phyloP scores from a whole-genome alignment of 169 alveolate species.

The Miamiensis avidus region DNA sequence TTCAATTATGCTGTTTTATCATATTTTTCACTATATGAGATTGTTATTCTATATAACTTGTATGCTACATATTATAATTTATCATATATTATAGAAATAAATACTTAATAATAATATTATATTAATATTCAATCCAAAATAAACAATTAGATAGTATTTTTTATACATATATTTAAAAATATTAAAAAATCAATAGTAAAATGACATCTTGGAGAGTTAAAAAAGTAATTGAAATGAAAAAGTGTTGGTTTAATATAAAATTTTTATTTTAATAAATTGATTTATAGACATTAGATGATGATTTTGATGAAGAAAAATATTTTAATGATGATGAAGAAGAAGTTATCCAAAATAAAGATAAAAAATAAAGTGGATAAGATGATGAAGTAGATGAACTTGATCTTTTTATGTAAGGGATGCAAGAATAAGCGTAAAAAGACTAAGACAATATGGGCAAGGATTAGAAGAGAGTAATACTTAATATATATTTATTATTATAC shows the following conservation, averaged over 20 bases:
- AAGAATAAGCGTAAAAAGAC: constrained; percentile 25
- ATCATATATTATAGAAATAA: too few relatives aligned
- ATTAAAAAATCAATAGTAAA: too few relatives aligned
- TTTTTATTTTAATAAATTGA: too few relatives aligned
- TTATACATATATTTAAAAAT: too few relatives aligned
- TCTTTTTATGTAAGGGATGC: constrained; percentile 25
- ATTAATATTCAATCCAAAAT: too few relatives aligned
- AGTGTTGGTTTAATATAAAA: neutral
- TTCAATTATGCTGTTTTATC: too few relatives aligned
- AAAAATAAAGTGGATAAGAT: constrained; percentile 5
- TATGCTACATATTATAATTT: too few relatives aligned
- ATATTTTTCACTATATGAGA: too few relatives aligned
- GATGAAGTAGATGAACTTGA: constrained; percentile 43
- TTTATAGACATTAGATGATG: constrained; percentile 26
- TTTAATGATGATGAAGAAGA: constrained; percentile 31
- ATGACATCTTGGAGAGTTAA: too few relatives aligned
- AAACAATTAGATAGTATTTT: too few relatives aligned
- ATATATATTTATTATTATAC: neutral
- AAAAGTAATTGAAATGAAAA: neutral
- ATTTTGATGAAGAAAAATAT: constrained; percentile 33
- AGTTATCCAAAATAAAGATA: neutral
- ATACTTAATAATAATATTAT: too few relatives aligned
- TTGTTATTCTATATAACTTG: too few relatives aligned
- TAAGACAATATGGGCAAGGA: neutral
- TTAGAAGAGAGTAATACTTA: constrained; percentile 9